phyloP scores from a whole-genome alignment of 169 alveolate genomes.

The Plasmodium vivax region DNA sequence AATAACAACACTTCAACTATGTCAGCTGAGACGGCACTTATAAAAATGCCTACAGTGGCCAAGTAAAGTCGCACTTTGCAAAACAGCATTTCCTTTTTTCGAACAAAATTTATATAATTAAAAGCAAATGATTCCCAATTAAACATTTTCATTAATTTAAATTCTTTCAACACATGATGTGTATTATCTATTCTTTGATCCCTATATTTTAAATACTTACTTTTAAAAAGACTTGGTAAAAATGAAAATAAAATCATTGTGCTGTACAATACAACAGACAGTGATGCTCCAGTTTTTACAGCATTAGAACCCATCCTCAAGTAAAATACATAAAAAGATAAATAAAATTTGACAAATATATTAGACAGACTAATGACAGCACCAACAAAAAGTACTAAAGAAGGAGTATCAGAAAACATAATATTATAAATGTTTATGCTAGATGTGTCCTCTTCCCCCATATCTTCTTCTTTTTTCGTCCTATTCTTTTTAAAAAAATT shows the following conservation, averaged over 20 bases:
- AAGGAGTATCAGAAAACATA: constrained; percentile 63
- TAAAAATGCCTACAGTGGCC: constrained; percentile 26
- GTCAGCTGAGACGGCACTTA: constrained; percentile 49
- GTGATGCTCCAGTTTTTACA: background rate
- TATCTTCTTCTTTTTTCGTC: background rate
- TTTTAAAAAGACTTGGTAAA: constrained; percentile 23
- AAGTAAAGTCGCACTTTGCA: constrained; percentile 59
- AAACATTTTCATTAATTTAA: constrained; percentile 61
- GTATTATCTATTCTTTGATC: constrained; percentile 51
- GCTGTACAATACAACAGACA: constrained; percentile 31
- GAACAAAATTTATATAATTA: constrained; percentile 44
- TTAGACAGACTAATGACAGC: constrained; percentile 33
- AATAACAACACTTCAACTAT: constrained; percentile 64
- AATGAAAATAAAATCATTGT: constrained; percentile 39
- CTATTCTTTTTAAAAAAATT: constrained; percentile 24
- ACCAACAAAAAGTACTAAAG: constrained; percentile 34
- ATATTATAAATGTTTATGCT: constrained; percentile 47
- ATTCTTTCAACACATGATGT: constrained; percentile 65
- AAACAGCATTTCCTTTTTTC: constrained; percentile 54
- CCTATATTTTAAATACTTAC: constrained; percentile 52
- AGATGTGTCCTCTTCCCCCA: constrained; percentile 10
- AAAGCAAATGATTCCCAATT: constrained; percentile 70
- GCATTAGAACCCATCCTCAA: constrained; percentile 33
- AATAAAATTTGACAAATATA: constrained; percentile 27
- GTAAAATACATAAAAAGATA: constrained; percentile 50